A percentile compares a stretch with the other conserved stretches of the same genome.
phyloP scores from a whole-genome alignment of 2,329 filamentous ascomycete genomes.

The Penicillium hesseltinei region DNA sequence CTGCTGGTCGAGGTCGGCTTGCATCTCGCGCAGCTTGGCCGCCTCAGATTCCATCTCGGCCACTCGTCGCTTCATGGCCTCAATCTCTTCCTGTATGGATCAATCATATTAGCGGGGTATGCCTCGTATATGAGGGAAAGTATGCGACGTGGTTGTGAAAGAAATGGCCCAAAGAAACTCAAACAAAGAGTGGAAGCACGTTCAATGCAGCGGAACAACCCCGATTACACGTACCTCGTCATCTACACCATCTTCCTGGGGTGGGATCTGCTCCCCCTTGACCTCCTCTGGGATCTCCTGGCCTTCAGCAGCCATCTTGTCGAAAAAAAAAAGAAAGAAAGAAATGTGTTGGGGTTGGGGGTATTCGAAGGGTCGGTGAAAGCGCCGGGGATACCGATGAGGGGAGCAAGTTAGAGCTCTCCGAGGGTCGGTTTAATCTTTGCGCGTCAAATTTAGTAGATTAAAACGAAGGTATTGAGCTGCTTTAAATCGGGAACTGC shows the following conservation, averaged over 20 bases:
- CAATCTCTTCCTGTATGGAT: slow-evolving; percentile 66
- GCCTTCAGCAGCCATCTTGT: slow-evolving; percentile 38
- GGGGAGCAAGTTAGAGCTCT: slow-evolving; percentile 14
- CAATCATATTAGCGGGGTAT: slow-evolving; percentile 7
- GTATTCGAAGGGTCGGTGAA: slow-evolving; percentile 8
- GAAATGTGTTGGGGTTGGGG: neutral
- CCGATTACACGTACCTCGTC: slow-evolving; percentile 42
- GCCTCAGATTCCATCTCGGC: slow-evolving; percentile 91
- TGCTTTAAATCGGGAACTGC: neutral
- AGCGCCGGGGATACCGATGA: slow-evolving; percentile 9
- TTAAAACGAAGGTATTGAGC: neutral
- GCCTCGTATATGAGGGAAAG: neutral
- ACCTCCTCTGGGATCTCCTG: slow-evolving; percentile 35
- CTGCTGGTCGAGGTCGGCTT: slow-evolving; percentile 79
- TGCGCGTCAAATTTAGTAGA: neutral
- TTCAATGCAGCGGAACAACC: neutral
- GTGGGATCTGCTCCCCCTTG: slow-evolving; percentile 39
- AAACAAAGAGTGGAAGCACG: slow-evolving; percentile 6
- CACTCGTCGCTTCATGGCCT: slow-evolving; percentile 80
- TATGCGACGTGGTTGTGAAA: neutral
- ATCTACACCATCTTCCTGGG: slow-evolving; percentile 43
- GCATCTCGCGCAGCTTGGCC: slow-evolving; percentile 82
- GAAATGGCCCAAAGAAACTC: neutral
- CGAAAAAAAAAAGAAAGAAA: neutral
- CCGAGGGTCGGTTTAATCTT: neutral